A percentile compares a stretch with the other conserved stretches of the same genome.
Conservation (phyloP, 2,329 filamentous ascomycete genomes). For the Chaetomiaceae sp. region DNA sequence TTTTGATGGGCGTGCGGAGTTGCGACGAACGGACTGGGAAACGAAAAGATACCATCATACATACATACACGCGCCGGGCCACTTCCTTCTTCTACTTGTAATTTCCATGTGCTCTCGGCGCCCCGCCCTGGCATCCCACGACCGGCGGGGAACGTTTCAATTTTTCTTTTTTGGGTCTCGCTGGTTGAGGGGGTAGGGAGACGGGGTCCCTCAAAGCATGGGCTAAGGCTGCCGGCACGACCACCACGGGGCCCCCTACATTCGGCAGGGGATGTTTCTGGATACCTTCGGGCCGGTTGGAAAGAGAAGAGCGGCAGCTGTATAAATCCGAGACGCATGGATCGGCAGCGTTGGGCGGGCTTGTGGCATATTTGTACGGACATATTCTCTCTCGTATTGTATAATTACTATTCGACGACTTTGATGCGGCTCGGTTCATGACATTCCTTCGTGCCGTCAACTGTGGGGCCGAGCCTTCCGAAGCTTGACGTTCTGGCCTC, state of each 20-base stretch:
- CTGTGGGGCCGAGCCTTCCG: background rate
- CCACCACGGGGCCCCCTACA: slow-evolving; percentile 12
- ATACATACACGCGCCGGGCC: slow-evolving; percentile 14
- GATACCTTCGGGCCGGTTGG: background rate
- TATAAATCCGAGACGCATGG: slow-evolving; percentile 15
- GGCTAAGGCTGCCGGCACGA: slow-evolving; percentile 5
- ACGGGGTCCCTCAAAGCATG: background rate
- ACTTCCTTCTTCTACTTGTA: slow-evolving; percentile 8
- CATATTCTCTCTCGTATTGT: slow-evolving; percentile 35
- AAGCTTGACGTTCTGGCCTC: too few relatives aligned
- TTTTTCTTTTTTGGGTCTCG: background rate
- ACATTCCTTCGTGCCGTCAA: background rate
- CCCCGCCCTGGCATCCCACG: background rate
- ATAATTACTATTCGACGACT: slow-evolving; percentile 32
- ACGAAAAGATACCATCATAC: slow-evolving; percentile 19
- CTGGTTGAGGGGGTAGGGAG: background rate
- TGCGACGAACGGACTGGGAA: slow-evolving; percentile 18
- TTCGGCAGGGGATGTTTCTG: slow-evolving; percentile 8
- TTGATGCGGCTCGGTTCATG: background rate
- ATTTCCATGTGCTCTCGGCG: slow-evolving; percentile 4
- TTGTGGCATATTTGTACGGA: slow-evolving; percentile 30
- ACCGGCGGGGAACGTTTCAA: background rate
- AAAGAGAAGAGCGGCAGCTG: background rate
- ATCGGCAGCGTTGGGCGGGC: slow-evolving; percentile 20
- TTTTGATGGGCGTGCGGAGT: slow-evolving; percentile 16